These are phyloP conservation scores for Cytospora piceae DNA, from an alignment of 2,329 filamentous ascomycete genomes.

Conservation along the genomic window DNA sequence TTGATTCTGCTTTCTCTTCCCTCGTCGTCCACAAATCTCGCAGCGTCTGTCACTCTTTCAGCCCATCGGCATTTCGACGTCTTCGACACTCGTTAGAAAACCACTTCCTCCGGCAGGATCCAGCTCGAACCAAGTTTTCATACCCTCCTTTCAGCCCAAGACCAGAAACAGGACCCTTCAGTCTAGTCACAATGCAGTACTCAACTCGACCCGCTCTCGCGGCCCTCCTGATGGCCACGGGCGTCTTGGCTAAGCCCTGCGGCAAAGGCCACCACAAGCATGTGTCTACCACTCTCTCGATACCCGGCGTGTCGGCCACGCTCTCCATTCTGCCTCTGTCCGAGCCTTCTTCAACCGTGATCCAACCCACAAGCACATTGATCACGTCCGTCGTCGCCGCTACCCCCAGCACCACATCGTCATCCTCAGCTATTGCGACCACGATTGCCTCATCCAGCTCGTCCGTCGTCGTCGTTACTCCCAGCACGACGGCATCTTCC, in stretches of 20 bases:
- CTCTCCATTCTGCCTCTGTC: not conserved
- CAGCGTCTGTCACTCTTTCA: conserved; percentile 25
- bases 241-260: conserved; percentile 12
- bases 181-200: conserved; percentile 24
- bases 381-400: conserved; percentile 5
- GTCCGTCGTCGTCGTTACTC: not conserved
- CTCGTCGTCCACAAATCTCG: conserved; percentile 19
- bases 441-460: conserved; percentile 1
- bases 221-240: conserved; percentile 25
- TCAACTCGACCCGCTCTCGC: conserved; percentile 26
- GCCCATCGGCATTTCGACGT: conserved; percentile 18
- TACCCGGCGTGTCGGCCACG: conserved; percentile 8
- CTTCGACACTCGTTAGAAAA: conserved; percentile 25
- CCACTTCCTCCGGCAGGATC: conserved; percentile 20
- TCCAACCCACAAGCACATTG: conserved; percentile 7
- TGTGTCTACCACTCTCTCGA: not conserved
- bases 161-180: conserved; percentile 4
- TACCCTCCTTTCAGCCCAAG: conserved; percentile 6
- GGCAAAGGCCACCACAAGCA: conserved; percentile 2
- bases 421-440: not conserved
- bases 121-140: conserved; percentile 16
- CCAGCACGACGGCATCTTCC: conserved; percentile 14
- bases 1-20: not conserved
- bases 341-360: conserved; percentile 6
- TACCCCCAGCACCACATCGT: not conserved